Base-by-base conservation (phyloP, 768 basidiomycete genomes). In the Pilatotrama ljubarskyi region DNA sequence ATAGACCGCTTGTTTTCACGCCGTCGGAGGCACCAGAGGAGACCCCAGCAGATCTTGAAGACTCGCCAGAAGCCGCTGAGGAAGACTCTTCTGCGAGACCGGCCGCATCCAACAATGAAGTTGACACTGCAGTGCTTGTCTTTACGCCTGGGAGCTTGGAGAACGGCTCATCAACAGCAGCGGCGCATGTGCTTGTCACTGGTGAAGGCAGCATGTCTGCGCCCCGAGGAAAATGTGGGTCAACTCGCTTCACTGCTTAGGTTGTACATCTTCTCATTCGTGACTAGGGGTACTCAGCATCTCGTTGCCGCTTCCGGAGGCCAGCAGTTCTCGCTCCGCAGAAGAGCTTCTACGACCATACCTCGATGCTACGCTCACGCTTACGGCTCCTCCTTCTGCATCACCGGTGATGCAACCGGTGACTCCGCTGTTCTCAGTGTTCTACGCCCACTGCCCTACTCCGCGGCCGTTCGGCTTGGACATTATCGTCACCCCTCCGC, bases 131-230 rank as follows among this genome's bases (percentile, higher is more conserved):
- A 2, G 70, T 93, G 14, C 69, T 94, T 5, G 79, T 93, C 5
- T 92, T 93, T 63, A 90, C 93, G 0, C 93, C 93, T 1, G 76
- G 75, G 1, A 82, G 84, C 0, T 67, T 90, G 8, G 53, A 70
- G 1, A 70, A 61, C 40, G 82, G 78, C 25, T 85, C 85, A 20
- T 75, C 78, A 2, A 72, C 72, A 5, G 75, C 75, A 1, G 75
- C 77, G 10, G 79, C 85, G 3, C 86, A 85, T 47, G 84, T 80
- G 1, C 72, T 95, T 35, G 75, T 90, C 20, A 83, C 85, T 1
- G 93, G 93, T 2, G 84, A 87, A 67, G 86, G 84, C 9, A 87
- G 87, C 14, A 76, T 92, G 76, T 86, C 88, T 5, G 80, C 89
- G 20, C 93, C 93, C 0, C 75, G 78, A 49, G 89, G 84, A 2